Evolutionary conservation across 2,329 filamentous ascomycete genomes (phyloP).

Genomic region (Dactylonectria macrodidyma): DNA sequence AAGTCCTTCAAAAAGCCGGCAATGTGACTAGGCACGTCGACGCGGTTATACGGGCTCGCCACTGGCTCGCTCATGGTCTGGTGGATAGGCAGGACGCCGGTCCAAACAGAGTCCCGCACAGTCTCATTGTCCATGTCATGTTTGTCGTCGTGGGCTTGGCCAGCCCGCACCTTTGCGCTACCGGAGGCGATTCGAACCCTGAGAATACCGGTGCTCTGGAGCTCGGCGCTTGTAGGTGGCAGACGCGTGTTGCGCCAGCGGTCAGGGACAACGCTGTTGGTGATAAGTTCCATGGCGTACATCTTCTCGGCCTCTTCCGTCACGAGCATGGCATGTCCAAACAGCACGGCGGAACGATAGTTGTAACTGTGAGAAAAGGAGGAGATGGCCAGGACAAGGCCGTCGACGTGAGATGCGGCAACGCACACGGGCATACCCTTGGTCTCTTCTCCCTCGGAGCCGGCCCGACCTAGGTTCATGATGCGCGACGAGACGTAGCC

Average conservation of each 20-base stretch:
- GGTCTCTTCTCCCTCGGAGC: conserved; percentile 29
- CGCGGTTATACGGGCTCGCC: conserved; percentile 70
- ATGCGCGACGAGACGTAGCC: conserved; percentile 87
- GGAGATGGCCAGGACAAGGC: conserved; percentile 83
- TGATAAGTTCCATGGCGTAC: conserved; percentile 85
- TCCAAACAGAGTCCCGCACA: conserved; percentile 64
- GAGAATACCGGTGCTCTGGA: conserved; percentile 82
- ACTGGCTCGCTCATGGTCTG: conserved; percentile 75
- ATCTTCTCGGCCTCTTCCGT: conserved; percentile 78
- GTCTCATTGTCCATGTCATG: conserved; percentile 62
- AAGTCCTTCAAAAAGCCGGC: conserved; percentile 56
- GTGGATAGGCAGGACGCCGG: conserved; percentile 74
- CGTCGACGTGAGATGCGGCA: conserved; percentile 82
- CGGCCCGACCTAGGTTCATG: conserved; percentile 71
- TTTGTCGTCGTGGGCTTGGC: conserved; percentile 71
- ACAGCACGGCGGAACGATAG: conserved; percentile 85
- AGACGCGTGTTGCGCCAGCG: conserved; percentile 79
- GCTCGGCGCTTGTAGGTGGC: conserved; percentile 81
- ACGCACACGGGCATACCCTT: conserved; percentile 79
- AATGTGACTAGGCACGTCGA: conserved; percentile 76
- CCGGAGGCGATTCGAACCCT: conserved; percentile 78
- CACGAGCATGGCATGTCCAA: conserved; percentile 80
- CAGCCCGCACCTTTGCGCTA: conserved; percentile 81
- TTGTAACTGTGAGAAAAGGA: conserved; percentile 89
- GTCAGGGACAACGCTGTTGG: conserved; percentile 77